Evolutionary conservation across 1,284 basidiomycete genomes (phyloP).

Genomic region (Chalciporus piperatoides): DNA sequence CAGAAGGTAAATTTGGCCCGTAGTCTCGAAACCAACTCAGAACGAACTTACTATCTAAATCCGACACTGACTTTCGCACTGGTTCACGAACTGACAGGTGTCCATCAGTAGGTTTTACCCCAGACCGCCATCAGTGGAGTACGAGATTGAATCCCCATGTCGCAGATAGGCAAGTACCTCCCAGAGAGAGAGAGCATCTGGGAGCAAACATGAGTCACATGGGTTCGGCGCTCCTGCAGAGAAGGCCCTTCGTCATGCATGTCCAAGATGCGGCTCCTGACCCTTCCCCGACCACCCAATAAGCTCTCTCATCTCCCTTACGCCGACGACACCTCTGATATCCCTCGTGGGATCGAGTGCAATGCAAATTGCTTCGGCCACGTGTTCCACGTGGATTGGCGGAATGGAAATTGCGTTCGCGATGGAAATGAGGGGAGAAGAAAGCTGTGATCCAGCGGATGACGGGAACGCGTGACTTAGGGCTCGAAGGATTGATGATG

Average conservation of each 20-base stretch:
- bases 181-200: constrained; percentile 9
- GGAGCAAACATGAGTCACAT: constrained; percentile 13
- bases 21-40: constrained; percentile 8
- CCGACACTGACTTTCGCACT: constrained; percentile 6
- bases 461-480: constrained; percentile 39
- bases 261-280: constrained; percentile 9
- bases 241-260: constrained; percentile 14
- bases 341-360: constrained; percentile 45
- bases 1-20: constrained; percentile 17
- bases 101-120: constrained; percentile 9
- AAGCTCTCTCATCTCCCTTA: constrained; percentile 70
- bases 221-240: constrained; percentile 6
- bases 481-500: constrained; percentile 53
- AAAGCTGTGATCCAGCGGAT: constrained; percentile 27
- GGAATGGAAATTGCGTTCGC: constrained; percentile 76
- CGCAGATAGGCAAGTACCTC: constrained; percentile 21
- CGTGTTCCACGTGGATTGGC: constrained; percentile 95
- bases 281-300: constrained; percentile 58
- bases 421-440: constrained; percentile 61
- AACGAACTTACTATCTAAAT: constrained; percentile 2
- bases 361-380: constrained; percentile 80
- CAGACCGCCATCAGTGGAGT: constrained; percentile 4
- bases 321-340: constrained; percentile 70
- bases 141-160: constrained; percentile 18
- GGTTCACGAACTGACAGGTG: constrained; percentile 8